Conservation (phyloP, 495 filamentous ascomycete species). For the Tricharina praecox region DNA sequence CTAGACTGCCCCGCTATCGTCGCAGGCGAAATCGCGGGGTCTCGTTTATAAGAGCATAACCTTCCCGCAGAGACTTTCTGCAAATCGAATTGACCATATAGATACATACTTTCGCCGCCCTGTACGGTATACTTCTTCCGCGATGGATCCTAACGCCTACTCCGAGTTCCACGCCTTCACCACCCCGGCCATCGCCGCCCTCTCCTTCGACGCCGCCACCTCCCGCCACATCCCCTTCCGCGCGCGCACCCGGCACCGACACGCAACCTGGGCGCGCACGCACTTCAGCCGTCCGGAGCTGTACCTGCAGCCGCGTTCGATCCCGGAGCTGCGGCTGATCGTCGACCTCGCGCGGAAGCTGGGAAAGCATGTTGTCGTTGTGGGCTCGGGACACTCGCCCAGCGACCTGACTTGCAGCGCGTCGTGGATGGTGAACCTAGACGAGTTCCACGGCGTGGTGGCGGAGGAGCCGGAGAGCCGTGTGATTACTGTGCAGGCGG, state of each 20-base stretch:
- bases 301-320: conserved; percentile 63
- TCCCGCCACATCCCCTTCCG: conserved; percentile 50
- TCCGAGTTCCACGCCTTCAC: conserved; percentile 20
- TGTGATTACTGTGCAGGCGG: conserved; percentile 60
- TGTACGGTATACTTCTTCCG: too few relatives aligned
- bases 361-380: conserved; percentile 59
- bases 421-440: conserved; percentile 86
- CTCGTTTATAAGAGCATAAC: too few relatives aligned
- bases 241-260: conserved; percentile 48
- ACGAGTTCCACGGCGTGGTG: conserved; percentile 57
- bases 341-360: conserved; percentile 65
- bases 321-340: conserved; percentile 66
- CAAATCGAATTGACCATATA: too few relatives aligned
- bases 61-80: too few relatives aligned
- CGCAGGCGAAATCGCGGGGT: too few relatives aligned
- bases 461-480: conserved; percentile 45
- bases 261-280: conserved; percentile 95
- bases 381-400: conserved; percentile 80
- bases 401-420: conserved; percentile 86
- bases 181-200: conserved; percentile 14
- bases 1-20: too few relatives aligned
- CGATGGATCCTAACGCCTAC: conserved; percentile 23
- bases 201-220: conserved; percentile 19
- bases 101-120: too few relatives aligned
- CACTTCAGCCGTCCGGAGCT: conserved; percentile 76